These are phyloP conservation scores for Nephelium lappaceum DNA, from an alignment of 345 rosid genomes.

Conservation along the genomic window DNA sequence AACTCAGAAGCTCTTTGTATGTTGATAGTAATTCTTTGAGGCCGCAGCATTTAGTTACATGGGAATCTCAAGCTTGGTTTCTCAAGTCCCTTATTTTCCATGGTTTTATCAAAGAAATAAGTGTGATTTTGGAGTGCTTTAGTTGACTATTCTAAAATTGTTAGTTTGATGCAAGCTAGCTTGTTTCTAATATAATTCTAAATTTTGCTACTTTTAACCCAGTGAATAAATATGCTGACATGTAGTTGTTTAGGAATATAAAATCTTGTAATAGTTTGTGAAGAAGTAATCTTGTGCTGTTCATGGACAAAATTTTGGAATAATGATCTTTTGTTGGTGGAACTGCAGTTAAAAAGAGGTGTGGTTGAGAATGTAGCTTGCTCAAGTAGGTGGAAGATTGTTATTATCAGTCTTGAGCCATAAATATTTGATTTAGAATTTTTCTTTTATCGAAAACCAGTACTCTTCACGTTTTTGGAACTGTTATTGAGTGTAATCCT, in stretches of 20 bases:
- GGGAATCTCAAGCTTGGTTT: neutral
- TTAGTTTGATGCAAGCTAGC: neutral
- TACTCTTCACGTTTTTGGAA: too few relatives aligned
- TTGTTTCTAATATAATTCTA: neutral
- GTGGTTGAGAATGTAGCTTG: neutral
- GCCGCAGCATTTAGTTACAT: neutral
- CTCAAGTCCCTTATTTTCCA: neutral
- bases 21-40: too few relatives aligned
- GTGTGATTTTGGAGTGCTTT: neutral
- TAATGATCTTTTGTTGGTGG: slow-evolving; percentile 1
- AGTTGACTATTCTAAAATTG: neutral
- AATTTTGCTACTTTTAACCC: neutral
- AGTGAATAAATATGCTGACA: neutral
- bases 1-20: neutral
- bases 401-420: neutral
- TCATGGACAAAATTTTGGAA: neutral
- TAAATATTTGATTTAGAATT: too few relatives aligned
- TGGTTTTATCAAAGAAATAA: neutral
- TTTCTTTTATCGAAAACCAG: too few relatives aligned
- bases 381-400: neutral
- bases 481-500: too few relatives aligned
- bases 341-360: neutral
- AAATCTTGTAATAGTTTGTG: neutral
- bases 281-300: neutral
- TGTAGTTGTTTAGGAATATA: neutral